A percentile compares a stretch with the other conserved stretches of the same genome.
Conservation (phyloP, 2,329 filamentous ascomycete species). For the Colletotrichum filicis region DNA sequence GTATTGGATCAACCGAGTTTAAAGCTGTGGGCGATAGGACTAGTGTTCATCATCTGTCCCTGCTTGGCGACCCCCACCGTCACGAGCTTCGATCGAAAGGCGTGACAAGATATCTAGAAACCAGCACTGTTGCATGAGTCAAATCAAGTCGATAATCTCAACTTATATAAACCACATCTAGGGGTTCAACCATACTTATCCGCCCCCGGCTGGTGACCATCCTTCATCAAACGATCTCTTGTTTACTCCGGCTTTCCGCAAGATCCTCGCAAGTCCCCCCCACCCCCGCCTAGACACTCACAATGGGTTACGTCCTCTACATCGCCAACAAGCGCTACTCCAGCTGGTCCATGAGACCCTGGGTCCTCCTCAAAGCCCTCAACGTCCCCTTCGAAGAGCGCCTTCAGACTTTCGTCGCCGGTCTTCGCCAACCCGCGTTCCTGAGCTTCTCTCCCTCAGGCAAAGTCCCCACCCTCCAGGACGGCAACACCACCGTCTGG, state of each 20-base stretch:
- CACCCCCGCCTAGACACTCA: background rate
- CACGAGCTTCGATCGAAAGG: background rate
- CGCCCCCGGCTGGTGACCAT: no score
- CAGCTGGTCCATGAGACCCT: slow-evolving; percentile 58
- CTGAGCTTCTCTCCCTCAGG: slow-evolving; percentile 51
- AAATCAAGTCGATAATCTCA: background rate
- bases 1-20: background rate
- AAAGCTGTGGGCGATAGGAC: background rate
- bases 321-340: slow-evolving; percentile 58
- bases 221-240: background rate
- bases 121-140: slow-evolving; percentile 15
- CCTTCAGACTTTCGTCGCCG: slow-evolving; percentile 46
- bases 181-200: background rate
- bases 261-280: background rate
- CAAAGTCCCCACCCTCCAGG: slow-evolving; percentile 55
- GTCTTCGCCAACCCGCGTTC: slow-evolving; percentile 47
- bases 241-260: background rate
- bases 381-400: slow-evolving; percentile 54
- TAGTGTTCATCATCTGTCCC: background rate
- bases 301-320: slow-evolving; percentile 52
- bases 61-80: background rate
- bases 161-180: background rate
- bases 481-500: slow-evolving; percentile 46
- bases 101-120: background rate
- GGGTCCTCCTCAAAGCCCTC: slow-evolving; percentile 57